These are phyloP conservation scores for Penicillium psychrofluorescens DNA, from an alignment of 495 filamentous ascomycete genomes.

Conservation along the genomic window DNA sequence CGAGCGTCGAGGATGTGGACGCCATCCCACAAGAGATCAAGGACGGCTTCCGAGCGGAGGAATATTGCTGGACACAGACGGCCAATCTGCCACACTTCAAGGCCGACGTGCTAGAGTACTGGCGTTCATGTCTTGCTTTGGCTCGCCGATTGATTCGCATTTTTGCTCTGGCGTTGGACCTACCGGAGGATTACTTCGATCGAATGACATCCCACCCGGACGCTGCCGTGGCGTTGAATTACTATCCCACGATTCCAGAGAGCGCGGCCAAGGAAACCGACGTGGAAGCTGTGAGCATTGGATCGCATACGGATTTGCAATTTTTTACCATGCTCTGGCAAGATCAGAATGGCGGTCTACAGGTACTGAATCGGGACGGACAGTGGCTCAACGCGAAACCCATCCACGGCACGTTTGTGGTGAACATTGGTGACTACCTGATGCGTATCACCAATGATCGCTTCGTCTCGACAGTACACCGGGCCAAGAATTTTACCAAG, in stretches of 20 bases:
- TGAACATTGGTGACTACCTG: conserved; percentile 63
- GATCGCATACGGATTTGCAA: conserved; percentile 52
- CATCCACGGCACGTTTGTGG: conserved; percentile 50
- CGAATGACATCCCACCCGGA: conserved; percentile 41
- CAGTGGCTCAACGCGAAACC: conserved; percentile 51
- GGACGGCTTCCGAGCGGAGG: conserved; percentile 29
- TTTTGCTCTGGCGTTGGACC: conserved; percentile 42
- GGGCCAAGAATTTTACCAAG: conserved; percentile 43
- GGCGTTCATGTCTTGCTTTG: conserved; percentile 36
- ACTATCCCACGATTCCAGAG: conserved; percentile 40
- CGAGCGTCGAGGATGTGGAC: conserved; percentile 26
- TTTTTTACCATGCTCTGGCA: conserved; percentile 54
- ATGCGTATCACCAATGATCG: conserved; percentile 54
- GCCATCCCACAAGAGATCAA: not conserved
- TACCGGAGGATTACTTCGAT: conserved; percentile 46
- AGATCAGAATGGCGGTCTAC: conserved; percentile 45
- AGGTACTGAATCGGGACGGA: conserved; percentile 42
- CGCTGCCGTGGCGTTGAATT: conserved; percentile 42
- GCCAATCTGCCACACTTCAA: conserved; percentile 41
- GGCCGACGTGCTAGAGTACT: conserved; percentile 38
- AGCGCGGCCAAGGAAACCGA: conserved; percentile 8
- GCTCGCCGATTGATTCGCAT: conserved; percentile 40
- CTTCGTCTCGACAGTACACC: conserved; percentile 53
- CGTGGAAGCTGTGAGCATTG: conserved; percentile 42
- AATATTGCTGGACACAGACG: conserved; percentile 42